These are phyloP conservation scores for Plasmodium adleri DNA, from an alignment of 169 alveolate genomes.

Conservation along the genomic window DNA sequence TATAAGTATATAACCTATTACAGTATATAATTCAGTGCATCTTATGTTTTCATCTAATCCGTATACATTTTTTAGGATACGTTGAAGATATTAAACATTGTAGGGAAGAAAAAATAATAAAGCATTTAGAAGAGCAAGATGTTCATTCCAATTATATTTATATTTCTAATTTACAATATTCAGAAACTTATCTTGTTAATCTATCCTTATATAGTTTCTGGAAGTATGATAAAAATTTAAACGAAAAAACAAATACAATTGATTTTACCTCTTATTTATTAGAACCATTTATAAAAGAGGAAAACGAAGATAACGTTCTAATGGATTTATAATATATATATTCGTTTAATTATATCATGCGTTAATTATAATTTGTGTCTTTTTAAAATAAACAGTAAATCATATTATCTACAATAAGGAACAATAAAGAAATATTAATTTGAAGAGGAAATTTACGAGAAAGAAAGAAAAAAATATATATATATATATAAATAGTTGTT, in stretches of 20 bases:
- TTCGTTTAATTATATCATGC: too few species aligned
- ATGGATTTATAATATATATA: conserved; percentile 31
- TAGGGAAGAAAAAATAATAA: conserved; percentile 67
- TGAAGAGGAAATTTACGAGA: too few species aligned
- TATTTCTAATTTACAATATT: conserved; percentile 52
- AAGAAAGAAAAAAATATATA: too few species aligned
- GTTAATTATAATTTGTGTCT: too few species aligned
- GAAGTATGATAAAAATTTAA: conserved; percentile 63
- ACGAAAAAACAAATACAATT: conserved; percentile 25
- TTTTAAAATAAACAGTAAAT: too few species aligned
- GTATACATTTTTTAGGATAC: conserved; percentile 35
- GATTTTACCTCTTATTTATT: conserved; percentile 73
- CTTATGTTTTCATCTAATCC: background rate
- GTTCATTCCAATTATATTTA: conserved; percentile 65
- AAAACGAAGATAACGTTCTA: conserved; percentile 39
- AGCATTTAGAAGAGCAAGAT: conserved; percentile 47
- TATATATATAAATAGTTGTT: too few species aligned
- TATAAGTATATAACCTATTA: background rate
- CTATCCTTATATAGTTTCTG: conserved; percentile 72
- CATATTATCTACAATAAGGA: too few species aligned
- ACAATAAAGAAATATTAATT: too few species aligned
- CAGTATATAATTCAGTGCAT: background rate
- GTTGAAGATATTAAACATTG: conserved; percentile 77
- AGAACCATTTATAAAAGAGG: conserved; percentile 74
- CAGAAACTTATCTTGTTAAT: conserved; percentile 69